Percentiles rank a stretch among this genome's conserved stretches.
These are phyloP conservation scores for Boletus insuetus DNA, from an alignment of 768 basidiomycete genomes.

Conservation along the genomic window DNA sequence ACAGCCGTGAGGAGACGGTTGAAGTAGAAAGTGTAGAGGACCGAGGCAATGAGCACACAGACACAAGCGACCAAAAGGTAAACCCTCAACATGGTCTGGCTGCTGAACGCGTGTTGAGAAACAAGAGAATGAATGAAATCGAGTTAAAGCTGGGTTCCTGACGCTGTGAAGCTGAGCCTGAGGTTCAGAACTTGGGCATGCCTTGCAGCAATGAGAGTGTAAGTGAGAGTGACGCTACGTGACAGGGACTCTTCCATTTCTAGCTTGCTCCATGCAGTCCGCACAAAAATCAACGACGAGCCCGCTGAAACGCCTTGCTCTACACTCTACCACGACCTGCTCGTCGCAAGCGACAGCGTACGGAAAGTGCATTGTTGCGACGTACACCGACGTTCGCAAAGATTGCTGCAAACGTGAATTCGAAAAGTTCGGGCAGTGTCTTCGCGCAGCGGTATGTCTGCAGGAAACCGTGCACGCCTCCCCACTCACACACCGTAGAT, in stretches of 20 bases:
- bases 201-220: not conserved
- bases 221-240: too few relatives aligned
- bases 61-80: slow-evolving; percentile 65
- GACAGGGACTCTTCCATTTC: not conserved
- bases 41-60: slow-evolving; percentile 49
- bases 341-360: slow-evolving; percentile 71
- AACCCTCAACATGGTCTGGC: slow-evolving; percentile 48
- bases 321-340: slow-evolving; percentile 71
- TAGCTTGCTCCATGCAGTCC: slow-evolving; percentile 15
- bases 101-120: not conserved
- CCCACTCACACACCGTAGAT: slow-evolving; percentile 36
- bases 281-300: slow-evolving; percentile 28
- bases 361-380: slow-evolving; percentile 82
- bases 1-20: slow-evolving; percentile 77
- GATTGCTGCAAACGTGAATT: slow-evolving; percentile 87
- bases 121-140: not conserved
- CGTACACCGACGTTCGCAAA: slow-evolving; percentile 80
- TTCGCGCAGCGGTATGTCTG: slow-evolving; percentile 70
- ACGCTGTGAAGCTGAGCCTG: not conserved
- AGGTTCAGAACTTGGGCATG: slow-evolving; percentile 6
- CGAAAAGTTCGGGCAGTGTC: slow-evolving; percentile 74
- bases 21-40: slow-evolving; percentile 89
- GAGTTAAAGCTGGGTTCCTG: not conserved
- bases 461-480: not conserved
- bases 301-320: slow-evolving; percentile 64